These are phyloP conservation scores for Sonneratia alba DNA, from an alignment of 345 rosid species.

Conservation along the genomic window DNA sequence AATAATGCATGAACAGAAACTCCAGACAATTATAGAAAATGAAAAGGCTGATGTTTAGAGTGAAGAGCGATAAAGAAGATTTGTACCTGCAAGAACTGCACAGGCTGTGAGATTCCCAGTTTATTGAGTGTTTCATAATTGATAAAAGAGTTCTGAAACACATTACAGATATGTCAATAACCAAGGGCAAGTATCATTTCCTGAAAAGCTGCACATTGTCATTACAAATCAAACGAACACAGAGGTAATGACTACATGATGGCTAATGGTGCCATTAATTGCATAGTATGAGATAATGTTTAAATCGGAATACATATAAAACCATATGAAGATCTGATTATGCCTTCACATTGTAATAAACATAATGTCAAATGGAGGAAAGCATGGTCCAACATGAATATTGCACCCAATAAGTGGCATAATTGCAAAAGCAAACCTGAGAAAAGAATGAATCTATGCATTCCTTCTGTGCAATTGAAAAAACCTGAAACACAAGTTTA, in stretches of 20 bases:
- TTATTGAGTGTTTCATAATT: slow-evolving; percentile 66
- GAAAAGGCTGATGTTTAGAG: not conserved
- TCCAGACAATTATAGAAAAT: not conserved
- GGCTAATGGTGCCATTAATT: not conserved
- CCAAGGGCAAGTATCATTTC: not conserved
- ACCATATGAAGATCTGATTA: not conserved
- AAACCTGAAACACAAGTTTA: slow-evolving; percentile 46
- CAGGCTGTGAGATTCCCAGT: slow-evolving; percentile 85
- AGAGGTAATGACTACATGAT: not conserved
- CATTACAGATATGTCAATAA: slow-evolving; percentile 4
- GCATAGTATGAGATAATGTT: not conserved
- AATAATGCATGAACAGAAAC: slow-evolving; percentile 13
- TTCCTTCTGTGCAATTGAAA: slow-evolving; percentile 83
- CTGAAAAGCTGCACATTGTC: not conserved
- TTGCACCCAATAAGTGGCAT: not conserved
- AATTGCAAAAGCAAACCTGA: slow-evolving; percentile 45
- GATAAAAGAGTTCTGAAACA: slow-evolving; percentile 72
- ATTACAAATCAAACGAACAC: not conserved
- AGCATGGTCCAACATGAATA: not conserved
- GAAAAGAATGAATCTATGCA: slow-evolving; percentile 86
- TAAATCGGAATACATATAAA: not conserved
- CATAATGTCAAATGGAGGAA: not conserved
- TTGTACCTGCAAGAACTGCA: slow-evolving; percentile 81
- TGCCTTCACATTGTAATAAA: not conserved
- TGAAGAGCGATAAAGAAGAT: not conserved